Conservation (phyloP, 176 grass and related monocot genomes). For the Cocos nucifera region DNA sequence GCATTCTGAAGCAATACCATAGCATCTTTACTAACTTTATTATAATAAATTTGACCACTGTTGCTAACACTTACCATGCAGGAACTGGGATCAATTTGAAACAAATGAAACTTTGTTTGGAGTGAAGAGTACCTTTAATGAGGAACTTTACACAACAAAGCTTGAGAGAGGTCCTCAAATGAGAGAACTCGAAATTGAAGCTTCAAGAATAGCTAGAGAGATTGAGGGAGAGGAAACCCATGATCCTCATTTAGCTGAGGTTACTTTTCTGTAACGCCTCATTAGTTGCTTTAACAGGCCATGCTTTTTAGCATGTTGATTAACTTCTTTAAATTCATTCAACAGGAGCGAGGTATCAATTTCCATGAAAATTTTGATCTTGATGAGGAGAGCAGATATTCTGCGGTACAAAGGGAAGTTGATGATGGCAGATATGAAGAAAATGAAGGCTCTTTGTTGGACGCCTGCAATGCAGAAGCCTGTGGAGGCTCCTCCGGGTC, state of each 20-base stretch:
- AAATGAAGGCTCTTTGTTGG: slow-evolving; percentile 15
- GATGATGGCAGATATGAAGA: slow-evolving; percentile 29
- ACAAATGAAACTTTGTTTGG: slow-evolving; percentile 86
- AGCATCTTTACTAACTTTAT: too few species aligned
- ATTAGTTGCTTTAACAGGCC: background rate
- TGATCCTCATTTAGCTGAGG: slow-evolving; percentile 96
- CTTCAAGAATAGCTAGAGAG: slow-evolving; percentile 84
- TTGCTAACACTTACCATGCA: slow-evolving; percentile 18
- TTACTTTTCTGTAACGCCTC: slow-evolving; percentile 12
- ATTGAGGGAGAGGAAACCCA: slow-evolving; percentile 89
- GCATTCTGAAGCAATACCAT: too few species aligned
- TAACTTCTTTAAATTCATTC: background rate
- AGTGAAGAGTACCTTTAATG: slow-evolving; percentile 96
- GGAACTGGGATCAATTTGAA: slow-evolving; percentile 98
- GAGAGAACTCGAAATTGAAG: slow-evolving; percentile 78
- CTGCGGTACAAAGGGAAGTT: slow-evolving; percentile 62
- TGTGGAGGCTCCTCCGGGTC: too few species aligned
- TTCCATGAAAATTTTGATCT: slow-evolving; percentile 62
- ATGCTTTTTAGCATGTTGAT: too few species aligned
- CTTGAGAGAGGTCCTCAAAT: slow-evolving; percentile 91
- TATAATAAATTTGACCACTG: too few species aligned
- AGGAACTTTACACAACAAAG: slow-evolving; percentile 98
- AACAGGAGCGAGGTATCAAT: slow-evolving; percentile 75
- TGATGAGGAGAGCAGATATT: slow-evolving; percentile 96
- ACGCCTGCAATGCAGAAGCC: slow-evolving; percentile 8